phyloP scores from a whole-genome alignment of 257 asterid species.

The Ocimum tenuiflorum region DNA sequence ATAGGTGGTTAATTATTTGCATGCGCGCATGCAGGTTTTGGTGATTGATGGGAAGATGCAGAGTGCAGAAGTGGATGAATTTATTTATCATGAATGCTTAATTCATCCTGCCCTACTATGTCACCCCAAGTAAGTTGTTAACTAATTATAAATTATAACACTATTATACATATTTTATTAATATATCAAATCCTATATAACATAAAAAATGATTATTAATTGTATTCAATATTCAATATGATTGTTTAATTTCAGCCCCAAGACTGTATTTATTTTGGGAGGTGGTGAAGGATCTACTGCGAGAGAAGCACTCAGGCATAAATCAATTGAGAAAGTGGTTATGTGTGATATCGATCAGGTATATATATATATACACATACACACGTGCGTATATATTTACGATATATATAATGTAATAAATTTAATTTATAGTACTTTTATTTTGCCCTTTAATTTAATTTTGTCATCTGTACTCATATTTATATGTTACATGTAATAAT shows the following conservation, averaged over 20 bases:
- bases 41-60: slow-evolving; percentile 99
- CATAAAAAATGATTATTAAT: no score
- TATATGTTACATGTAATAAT: no score
- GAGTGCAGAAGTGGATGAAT: slow-evolving; percentile 94
- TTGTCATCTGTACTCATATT: no score
- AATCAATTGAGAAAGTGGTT: slow-evolving; percentile 63
- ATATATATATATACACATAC: background rate
- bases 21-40: slow-evolving; percentile 57
- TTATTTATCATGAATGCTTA: slow-evolving; percentile 90
- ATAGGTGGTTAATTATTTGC: background rate
- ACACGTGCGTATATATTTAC: background rate
- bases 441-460: no score
- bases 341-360: slow-evolving; percentile 98
- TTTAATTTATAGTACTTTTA: no score
- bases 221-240: no score
- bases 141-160: no score
- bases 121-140: slow-evolving; percentile 60
- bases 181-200: no score
- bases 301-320: slow-evolving; percentile 87
- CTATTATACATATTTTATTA: no score
- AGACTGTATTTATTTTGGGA: slow-evolving; percentile 75
- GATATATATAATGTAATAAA: no score
- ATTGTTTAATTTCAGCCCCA: slow-evolving; percentile 38
- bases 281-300: slow-evolving; percentile 99
- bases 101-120: slow-evolving; percentile 87